phyloP scores from a whole-genome alignment of 768 basidiomycete genomes.

The Tylopilus balloui region DNA sequence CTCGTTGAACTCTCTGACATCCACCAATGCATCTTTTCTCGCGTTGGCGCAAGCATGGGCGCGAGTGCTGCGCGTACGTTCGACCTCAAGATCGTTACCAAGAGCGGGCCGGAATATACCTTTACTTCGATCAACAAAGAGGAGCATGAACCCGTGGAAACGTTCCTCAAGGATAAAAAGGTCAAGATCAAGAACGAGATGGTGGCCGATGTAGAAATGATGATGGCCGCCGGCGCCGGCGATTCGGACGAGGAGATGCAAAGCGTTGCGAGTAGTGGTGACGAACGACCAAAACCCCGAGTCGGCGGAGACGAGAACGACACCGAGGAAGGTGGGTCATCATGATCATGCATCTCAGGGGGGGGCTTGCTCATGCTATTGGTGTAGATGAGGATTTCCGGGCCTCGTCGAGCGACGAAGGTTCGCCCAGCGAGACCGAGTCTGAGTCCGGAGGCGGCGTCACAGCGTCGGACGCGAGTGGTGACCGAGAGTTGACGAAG shows the following conservation, averaged over 20 bases:
- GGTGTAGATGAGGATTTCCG: slow-evolving; percentile 83
- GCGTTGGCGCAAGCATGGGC: slow-evolving; percentile 82
- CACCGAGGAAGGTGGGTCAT: slow-evolving; percentile 58
- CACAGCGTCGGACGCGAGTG: slow-evolving; percentile 82
- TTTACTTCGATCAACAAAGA: slow-evolving; percentile 96
- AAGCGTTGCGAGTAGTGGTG: slow-evolving; percentile 69
- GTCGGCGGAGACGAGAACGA: slow-evolving; percentile 61
- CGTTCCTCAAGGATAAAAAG: slow-evolving; percentile 86
- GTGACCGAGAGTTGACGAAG: slow-evolving; percentile 61
- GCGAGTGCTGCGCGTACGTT: slow-evolving; percentile 87
- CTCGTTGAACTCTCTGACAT: slow-evolving; percentile 89
- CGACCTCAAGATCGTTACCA: slow-evolving; percentile 86
- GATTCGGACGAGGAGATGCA: slow-evolving; percentile 82
- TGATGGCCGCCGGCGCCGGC: slow-evolving; percentile 58
- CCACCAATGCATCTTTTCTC: slow-evolving; percentile 87
- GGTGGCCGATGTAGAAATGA: slow-evolving; percentile 79
- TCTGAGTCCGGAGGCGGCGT: slow-evolving; percentile 59
- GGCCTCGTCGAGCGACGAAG: slow-evolving; percentile 77
- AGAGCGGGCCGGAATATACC: slow-evolving; percentile 77
- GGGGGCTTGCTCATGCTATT: background rate
- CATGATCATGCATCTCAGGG: slow-evolving; percentile 1
- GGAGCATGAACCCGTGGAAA: slow-evolving; percentile 82
- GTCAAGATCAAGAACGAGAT: slow-evolving; percentile 94
- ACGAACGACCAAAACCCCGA: slow-evolving; percentile 51
- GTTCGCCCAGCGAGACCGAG: slow-evolving; percentile 80